Evolutionary conservation across 768 basidiomycete genomes (phyloP).

Genomic region (Mycena alexandri): DNA sequence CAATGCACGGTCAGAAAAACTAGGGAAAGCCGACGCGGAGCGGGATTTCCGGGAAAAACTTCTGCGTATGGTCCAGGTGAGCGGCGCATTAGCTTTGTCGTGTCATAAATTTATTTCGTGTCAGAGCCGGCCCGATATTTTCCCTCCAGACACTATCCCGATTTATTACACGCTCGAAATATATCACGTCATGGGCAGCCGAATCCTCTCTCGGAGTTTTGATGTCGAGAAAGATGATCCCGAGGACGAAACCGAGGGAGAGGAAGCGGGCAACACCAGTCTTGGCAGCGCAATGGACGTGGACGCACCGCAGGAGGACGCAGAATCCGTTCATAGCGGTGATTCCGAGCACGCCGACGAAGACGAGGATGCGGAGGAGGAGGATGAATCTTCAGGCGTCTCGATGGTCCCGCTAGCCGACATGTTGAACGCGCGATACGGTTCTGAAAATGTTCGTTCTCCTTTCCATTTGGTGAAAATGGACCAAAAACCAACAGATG

Average conservation of each 20-base stretch:
- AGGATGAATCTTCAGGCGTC: constrained; percentile 58
- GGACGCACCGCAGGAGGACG: constrained; percentile 44
- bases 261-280: constrained; percentile 46
- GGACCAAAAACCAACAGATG: constrained; percentile 21
- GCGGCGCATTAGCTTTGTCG: constrained; percentile 30
- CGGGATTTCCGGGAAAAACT: constrained; percentile 76
- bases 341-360: constrained; percentile 47
- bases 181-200: constrained; percentile 92
- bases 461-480: constrained; percentile 16
- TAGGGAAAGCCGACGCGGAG: constrained; percentile 89
- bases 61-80: constrained; percentile 77
- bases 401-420: constrained; percentile 98
- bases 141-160: constrained; percentile 61
- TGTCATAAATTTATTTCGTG: constrained; percentile 17
- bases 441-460: constrained; percentile 80
- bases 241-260: constrained; percentile 46
- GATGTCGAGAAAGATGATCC: constrained; percentile 73
- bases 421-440: constrained; percentile 91
- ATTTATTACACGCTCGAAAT: constrained; percentile 74
- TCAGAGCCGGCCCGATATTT: constrained; percentile 82
- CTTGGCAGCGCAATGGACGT: constrained; percentile 58
- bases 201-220: constrained; percentile 94
- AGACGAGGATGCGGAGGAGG: constrained; percentile 51
- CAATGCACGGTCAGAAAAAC: constrained; percentile 68
- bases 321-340: constrained; percentile 37